Evolutionary conservation across 2,329 filamentous ascomycete genomes (phyloP), one percentile per base, ranked within the genome.

Genomic region (Fusarium gaditjirri): DNA sequence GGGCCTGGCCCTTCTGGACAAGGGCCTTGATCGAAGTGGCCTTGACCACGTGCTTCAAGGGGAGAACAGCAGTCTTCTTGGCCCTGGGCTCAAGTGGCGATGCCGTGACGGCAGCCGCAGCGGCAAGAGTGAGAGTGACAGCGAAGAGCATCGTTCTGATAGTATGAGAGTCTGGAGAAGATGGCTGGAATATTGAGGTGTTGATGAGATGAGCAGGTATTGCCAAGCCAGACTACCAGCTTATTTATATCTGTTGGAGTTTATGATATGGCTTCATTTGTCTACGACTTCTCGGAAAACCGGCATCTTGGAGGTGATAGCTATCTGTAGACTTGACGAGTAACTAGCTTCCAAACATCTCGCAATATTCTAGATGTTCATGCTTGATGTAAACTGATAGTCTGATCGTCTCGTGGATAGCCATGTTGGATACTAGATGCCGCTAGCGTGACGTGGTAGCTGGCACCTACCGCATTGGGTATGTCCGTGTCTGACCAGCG

Each of bases 241-340:
- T 21, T 44, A 31, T 29, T 31, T 55, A 41, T 27, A 46, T 31
- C 14, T 31, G 3, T 31, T 31, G 10, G 3, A 17, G 44, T 31
- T 23, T 21, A 23, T 2, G 17, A 8, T 31, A 47, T 31, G 14
- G 8, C 21, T 17, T n/a, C 27, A 47, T 9, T 10, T 23, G 29
- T 31, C 10, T 17, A 23, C 44, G 3, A 23, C 36, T 43, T 16
- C 29, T 31, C 39, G 53, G 53, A n/a, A 56, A 56, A 46, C 13
- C 53, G 53, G 39, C 53, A 56, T n/a, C 13, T 7, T n/a, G 13
- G 19, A 44, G 0, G 6, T 11, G 0, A 31, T 17, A 47, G 44
- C 0, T 47, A 47, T 31, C 27, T 47, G 3, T 2, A 2, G 17
- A 8, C 7, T 17, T 17, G 0, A 23, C 3, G 17, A 7, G 3